Percentiles rank a stretch among this genome's conserved stretches.
phyloP scores from a whole-genome alignment of 179 eudicot species.

The Silene noctiflora region DNA sequence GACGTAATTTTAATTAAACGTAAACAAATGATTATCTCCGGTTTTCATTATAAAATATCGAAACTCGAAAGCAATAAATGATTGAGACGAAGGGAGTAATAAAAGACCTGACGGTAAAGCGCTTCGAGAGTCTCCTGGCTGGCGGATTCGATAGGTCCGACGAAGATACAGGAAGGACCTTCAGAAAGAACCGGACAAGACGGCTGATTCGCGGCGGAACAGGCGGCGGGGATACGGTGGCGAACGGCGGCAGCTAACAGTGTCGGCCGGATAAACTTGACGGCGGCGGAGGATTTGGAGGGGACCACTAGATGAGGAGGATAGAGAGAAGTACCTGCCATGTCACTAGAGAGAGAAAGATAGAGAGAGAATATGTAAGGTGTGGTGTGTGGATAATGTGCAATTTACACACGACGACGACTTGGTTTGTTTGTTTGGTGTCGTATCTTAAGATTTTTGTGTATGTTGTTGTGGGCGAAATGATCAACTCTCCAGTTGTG shows the following conservation, averaged over 20 bases:
- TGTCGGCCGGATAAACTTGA: conserved; percentile 4
- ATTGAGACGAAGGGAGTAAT: neutral
- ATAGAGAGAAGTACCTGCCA: neutral
- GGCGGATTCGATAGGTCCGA: conserved; percentile 86
- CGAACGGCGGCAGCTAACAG: conserved; percentile 17
- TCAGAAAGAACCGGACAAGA: conserved; percentile 36
- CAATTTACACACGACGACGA: conserved; percentile 16
- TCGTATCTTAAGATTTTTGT: conserved; percentile 3
- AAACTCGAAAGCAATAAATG: neutral
- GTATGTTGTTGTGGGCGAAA: neutral
- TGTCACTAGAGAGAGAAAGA: neutral
- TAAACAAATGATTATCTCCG: no score
- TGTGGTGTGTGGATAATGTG: conserved; percentile 23
- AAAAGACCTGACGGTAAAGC: conserved; percentile 72
- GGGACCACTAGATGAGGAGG: conserved; percentile 16
- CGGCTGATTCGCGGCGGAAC: conserved; percentile 24
- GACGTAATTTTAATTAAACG: no score
- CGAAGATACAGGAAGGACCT: conserved; percentile 83
- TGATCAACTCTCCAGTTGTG: neutral
- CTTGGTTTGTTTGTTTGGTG: conserved; percentile 14
- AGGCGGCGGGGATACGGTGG: conserved; percentile 17
- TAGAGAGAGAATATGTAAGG: conserved; percentile 6
- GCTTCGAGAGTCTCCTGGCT: conserved; percentile 95
- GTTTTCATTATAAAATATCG: no score
- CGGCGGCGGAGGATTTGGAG: conserved; percentile 3